phyloP scores from a whole-genome alignment of 805 yeast species.

The Ascoidea rubescens region DNA sequence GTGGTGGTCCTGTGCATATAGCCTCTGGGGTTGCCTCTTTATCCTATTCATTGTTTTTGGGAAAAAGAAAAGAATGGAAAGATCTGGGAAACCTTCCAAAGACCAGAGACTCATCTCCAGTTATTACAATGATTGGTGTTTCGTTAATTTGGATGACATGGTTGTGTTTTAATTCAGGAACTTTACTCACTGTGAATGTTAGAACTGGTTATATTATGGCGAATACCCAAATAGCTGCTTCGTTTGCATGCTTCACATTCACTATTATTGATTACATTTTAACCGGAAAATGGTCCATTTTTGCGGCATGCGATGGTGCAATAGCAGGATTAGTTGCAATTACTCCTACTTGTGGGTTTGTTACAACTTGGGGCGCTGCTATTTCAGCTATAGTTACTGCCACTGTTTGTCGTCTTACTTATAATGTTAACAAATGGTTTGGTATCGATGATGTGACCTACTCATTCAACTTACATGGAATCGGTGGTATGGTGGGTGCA shows the following conservation, averaged over 20 bases:
- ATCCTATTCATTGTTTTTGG: slow-evolving; percentile 69
- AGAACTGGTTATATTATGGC: slow-evolving; percentile 81
- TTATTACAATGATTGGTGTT: neutral
- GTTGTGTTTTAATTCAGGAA: slow-evolving; percentile 91
- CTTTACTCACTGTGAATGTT: slow-evolving; percentile 69
- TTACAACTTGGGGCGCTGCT: slow-evolving; percentile 85
- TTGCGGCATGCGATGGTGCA: slow-evolving; percentile 89
- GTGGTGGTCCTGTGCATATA: slow-evolving; percentile 96
- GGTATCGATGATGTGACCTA: slow-evolving; percentile 88
- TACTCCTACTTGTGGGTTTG: slow-evolving; percentile 85
- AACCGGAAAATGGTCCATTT: slow-evolving; percentile 86
- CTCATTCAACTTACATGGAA: slow-evolving; percentile 96
- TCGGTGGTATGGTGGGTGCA: slow-evolving; percentile 87
- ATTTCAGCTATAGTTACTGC: slow-evolving; percentile 75
- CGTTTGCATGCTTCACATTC: slow-evolving; percentile 88
- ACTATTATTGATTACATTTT: slow-evolving; percentile 77
- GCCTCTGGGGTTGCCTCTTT: slow-evolving; percentile 85
- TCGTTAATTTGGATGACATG: slow-evolving; percentile 81
- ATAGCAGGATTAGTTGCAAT: slow-evolving; percentile 96
- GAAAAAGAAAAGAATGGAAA: slow-evolving; percentile 58
- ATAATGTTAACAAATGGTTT: slow-evolving; percentile 69
- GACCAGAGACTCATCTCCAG: neutral
- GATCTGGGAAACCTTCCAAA: slow-evolving; percentile 25
- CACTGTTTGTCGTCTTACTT: slow-evolving; percentile 75
- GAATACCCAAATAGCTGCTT: slow-evolving; percentile 85